Conservation (phyloP, 1,284 basidiomycete species). For the Tilletiopsis washingtonensis region DNA sequence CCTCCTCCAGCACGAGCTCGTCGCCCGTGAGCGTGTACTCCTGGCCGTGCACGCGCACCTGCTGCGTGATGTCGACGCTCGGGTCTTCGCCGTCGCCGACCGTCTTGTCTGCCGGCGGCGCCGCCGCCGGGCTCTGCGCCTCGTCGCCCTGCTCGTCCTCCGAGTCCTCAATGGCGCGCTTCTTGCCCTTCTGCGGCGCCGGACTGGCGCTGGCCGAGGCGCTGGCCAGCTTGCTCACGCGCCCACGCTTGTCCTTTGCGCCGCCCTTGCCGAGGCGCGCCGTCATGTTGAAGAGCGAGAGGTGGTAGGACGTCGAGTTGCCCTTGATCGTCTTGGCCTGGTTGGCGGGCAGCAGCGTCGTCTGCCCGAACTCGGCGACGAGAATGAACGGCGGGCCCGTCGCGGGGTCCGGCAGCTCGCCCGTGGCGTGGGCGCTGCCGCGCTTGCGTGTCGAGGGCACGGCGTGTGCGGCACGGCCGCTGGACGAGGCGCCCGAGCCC, state of each 20-base stretch:
- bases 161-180: background rate
- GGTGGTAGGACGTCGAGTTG: background rate
- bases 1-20: conserved; percentile 73
- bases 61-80: conserved; percentile 49
- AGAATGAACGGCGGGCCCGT: background rate
- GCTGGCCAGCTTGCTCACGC: background rate
- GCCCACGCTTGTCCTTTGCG: background rate
- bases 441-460: background rate
- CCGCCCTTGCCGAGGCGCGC: background rate
- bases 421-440: too few relatives aligned
- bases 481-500: background rate
- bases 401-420: background rate
- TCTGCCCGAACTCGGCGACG: conserved; percentile 1
- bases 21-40: conserved; percentile 72
- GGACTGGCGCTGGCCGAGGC: background rate
- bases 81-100: background rate
- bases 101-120: background rate
- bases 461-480: too few relatives aligned
- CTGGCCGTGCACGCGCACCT: conserved; percentile 66
- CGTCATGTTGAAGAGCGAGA: background rate
- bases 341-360: conserved; percentile 1
- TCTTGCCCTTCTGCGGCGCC: background rate
- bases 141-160: conserved; percentile 2
- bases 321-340: background rate
- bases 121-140: background rate